phyloP scores from a whole-genome alignment of 1,139 yeast genomes.

The Blastobotrys serpentis region DNA sequence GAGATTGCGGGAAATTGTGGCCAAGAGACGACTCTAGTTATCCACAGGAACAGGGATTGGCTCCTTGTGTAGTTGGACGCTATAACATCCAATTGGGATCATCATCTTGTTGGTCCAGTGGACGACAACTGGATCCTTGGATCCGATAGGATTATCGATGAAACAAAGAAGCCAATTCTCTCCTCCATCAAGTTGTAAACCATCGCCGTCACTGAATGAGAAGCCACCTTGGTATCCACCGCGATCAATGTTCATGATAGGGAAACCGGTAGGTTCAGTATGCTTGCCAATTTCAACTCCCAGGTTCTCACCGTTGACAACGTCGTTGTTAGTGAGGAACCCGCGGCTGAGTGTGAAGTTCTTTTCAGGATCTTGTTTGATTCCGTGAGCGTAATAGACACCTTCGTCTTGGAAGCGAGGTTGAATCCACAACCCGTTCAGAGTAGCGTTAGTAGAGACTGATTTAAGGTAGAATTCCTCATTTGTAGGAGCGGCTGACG shows the following conservation, averaged over 20 bases:
- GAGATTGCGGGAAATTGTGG: background rate
- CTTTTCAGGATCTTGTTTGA: slow-evolving; percentile 1
- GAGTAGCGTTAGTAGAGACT: background rate
- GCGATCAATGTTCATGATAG: slow-evolving; percentile 5
- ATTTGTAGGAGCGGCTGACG: slow-evolving; percentile 3
- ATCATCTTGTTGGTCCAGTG: slow-evolving; percentile 1
- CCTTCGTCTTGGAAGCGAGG: slow-evolving; percentile 9
- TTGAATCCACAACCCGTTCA: slow-evolving; percentile 1
- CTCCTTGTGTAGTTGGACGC: background rate
- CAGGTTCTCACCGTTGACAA: slow-evolving; percentile 1
- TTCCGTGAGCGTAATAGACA: slow-evolving; percentile 6
- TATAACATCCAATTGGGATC: background rate
- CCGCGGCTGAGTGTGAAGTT: slow-evolving; percentile 6
- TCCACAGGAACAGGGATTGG: background rate
- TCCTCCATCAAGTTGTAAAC: slow-evolving; percentile 1
- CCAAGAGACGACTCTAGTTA: background rate
- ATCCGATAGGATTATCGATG: slow-evolving; percentile 4
- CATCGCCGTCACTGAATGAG: slow-evolving; percentile 8
- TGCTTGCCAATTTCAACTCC: slow-evolving; percentile 9
- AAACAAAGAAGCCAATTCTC: slow-evolving; percentile 10
- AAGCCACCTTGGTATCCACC: slow-evolving; percentile 8
- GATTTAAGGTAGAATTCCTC: slow-evolving; percentile 1
- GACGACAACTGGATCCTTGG: slow-evolving; percentile 3
- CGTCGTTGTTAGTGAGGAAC: slow-evolving; percentile 8
- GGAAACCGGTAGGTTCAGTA: slow-evolving; percentile 9